These are phyloP conservation scores for Straminergon stramineum DNA, from an alignment of 225 moss, liverwort and hornwort genomes.

Conservation along the genomic window DNA sequence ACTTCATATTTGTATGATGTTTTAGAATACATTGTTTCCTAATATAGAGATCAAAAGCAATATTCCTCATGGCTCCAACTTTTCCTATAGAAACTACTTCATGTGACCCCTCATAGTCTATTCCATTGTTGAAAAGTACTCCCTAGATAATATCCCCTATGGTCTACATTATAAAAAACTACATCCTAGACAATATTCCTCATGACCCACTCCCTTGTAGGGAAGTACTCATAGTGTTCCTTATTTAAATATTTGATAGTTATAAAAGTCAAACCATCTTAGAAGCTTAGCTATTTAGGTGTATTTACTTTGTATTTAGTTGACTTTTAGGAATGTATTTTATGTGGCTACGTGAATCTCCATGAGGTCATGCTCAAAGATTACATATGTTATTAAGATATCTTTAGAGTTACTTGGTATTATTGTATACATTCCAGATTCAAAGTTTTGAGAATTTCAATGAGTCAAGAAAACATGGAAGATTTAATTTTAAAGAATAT, in stretches of 20 bases:
- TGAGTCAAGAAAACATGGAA: neutral
- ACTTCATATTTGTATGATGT: neutral
- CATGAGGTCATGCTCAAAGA: neutral
- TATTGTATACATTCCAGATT: neutral
- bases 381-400: neutral
- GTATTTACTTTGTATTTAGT: neutral
- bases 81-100: neutral
- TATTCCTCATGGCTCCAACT: neutral
- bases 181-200: too few relatives aligned
- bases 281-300: neutral
- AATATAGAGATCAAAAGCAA: neutral
- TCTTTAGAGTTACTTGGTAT: neutral
- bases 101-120: accelerated
- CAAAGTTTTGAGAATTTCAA: neutral
- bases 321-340: too few relatives aligned
- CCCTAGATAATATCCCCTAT: neutral
- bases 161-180: neutral
- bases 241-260: neutral
- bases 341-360: neutral
- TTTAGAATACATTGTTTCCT: neutral
- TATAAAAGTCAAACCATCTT: too few relatives aligned
- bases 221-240: neutral
- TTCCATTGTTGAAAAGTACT: neutral
- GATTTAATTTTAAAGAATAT: neutral
- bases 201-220: too few relatives aligned